Evolutionary conservation across 2,329 filamentous ascomycete genomes (phyloP).

Genomic region (Monosporascus sp.): DNA sequence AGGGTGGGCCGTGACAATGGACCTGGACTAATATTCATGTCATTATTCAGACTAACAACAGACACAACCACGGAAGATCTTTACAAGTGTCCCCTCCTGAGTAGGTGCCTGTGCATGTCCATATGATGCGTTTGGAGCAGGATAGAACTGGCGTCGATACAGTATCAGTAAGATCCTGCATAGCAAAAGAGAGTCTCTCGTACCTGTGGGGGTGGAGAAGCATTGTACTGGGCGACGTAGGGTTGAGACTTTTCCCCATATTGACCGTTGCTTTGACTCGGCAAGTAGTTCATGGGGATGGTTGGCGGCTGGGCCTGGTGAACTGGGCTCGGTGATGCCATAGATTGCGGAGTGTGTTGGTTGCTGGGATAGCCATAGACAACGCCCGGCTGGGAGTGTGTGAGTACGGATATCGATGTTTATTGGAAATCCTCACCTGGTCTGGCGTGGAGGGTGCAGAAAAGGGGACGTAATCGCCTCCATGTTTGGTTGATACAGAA

Average conservation of each 20-base stretch:
- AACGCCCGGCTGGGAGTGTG: neutral
- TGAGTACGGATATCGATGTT: neutral
- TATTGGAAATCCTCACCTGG: neutral
- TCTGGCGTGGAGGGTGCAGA: neutral
- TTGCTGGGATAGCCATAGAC: neutral
- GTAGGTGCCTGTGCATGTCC: neutral
- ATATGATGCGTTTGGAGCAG: neutral
- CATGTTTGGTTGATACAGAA: neutral
- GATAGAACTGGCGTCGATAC: neutral
- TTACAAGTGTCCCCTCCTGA: neutral
- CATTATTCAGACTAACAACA: neutral
- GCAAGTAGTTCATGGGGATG: neutral
- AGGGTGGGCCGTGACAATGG: neutral
- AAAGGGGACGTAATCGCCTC: neutral
- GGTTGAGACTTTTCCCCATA: neutral
- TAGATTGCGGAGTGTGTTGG: neutral
- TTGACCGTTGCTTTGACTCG: neutral
- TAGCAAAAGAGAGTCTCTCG: neutral
- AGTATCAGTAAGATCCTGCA: neutral
- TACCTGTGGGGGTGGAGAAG: neutral
- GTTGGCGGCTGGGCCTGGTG: neutral
- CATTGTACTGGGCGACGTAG: neutral
- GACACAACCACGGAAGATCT: neutral
- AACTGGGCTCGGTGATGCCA: neutral
- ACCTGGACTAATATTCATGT: neutral